Evolutionary conservation across 148 eudicot genomes (phyloP), one percentile per base, ranked within the genome.

Genomic region (Rhododendron henanense): DNA sequence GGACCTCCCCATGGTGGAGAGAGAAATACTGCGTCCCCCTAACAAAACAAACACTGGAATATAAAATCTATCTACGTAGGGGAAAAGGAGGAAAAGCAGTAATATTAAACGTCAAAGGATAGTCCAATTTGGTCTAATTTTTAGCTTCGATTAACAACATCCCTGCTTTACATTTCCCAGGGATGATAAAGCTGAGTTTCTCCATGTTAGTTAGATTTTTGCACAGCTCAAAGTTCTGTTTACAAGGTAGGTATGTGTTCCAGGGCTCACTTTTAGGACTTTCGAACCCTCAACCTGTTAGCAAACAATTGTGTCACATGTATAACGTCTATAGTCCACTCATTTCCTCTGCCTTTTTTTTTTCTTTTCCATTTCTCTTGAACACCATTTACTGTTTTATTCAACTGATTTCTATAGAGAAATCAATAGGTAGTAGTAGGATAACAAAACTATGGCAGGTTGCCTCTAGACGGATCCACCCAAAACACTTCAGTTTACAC

Each of bases 1-100:
- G 93, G 93, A 77, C 93, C 93, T 5, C 92, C 93, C 93, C 93
- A 91, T 74, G 93, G 93, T 65, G 93, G 93, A 83, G 93, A 86
- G 67, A 91, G 92, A 87, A 91, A 91, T n/a, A 86, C 86, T 65
- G 84, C 87, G 10, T 91, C 90, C 53, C 91, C 93, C 93, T 88
- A 74, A 76, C 19, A 75, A 87, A 87, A 81, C 35, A 76, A 83
- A 83, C 50, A 50, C 45, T 11, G 23, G 10, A n/a, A 19, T 37
- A 48, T 59, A 4, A 25, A 39, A 25, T 67, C n/a, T 25, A 28
- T 63, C 28, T 63, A 28, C n/a, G 25, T 51, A 69, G 5, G 48
- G 65, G 1, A 8, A 13, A 13, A 44, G 1, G 10, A 85, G 21
- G 35, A 53, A 7, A 59, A 45, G 4, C 63, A 28, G 25, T 5